These are phyloP conservation scores for Chaetoceros muelleri DNA, from an alignment of 108 stramenopile species.

Conservation along the genomic window DNA sequence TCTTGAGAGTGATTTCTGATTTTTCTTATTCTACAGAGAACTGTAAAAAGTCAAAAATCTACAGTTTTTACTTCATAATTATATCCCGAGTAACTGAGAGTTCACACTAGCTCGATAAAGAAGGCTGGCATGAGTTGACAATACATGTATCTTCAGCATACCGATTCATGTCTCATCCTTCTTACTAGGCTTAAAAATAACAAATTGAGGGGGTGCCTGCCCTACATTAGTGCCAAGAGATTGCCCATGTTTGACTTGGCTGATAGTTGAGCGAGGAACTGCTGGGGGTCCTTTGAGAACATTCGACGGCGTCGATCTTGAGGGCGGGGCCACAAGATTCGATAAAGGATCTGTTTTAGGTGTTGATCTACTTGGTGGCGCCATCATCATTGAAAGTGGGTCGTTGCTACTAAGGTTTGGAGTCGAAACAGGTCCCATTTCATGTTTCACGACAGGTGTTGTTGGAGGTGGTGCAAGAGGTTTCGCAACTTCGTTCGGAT, in stretches of 20 bases:
- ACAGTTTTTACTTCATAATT: too few relatives aligned
- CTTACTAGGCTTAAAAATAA: neutral
- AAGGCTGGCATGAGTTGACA: too few relatives aligned
- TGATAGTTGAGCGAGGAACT: neutral
- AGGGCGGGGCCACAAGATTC: neutral
- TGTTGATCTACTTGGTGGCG: too few relatives aligned
- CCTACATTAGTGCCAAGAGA: neutral
- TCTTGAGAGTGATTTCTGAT: too few relatives aligned
- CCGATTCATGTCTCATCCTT: too few relatives aligned
- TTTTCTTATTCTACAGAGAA: too few relatives aligned
- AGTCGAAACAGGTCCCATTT: conserved; percentile 8
- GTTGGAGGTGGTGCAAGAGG: conserved; percentile 79
- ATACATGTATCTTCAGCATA: too few relatives aligned
- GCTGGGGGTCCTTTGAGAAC: neutral
- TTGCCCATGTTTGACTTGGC: neutral
- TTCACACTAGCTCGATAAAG: too few relatives aligned
- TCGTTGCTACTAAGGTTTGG: conserved; percentile 32
- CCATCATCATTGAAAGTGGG: conserved; percentile 87
- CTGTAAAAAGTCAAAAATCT: too few relatives aligned
- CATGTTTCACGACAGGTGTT: conserved; percentile 13
- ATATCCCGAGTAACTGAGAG: too few relatives aligned
- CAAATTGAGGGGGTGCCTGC: neutral
- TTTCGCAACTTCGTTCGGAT: conserved; percentile 50
- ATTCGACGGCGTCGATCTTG: neutral
- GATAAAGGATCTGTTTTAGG: conserved; percentile 7